phyloP scores from a whole-genome alignment of 345 rosid species.

The Salix arbutifolia region DNA sequence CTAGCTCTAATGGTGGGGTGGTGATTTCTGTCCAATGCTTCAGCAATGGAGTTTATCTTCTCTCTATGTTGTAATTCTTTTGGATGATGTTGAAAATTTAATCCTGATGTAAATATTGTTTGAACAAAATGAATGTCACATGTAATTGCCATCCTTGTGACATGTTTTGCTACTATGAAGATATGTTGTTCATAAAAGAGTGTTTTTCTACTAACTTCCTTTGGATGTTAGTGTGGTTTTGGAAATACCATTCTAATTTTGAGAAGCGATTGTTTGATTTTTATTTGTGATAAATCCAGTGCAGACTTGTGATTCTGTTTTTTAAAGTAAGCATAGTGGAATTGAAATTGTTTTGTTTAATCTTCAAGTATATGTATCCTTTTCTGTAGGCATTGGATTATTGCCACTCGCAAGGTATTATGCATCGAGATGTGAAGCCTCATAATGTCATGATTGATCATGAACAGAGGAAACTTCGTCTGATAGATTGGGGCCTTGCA shows the following conservation, averaged over 20 bases:
- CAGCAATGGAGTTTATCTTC: not conserved
- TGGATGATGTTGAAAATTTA: not conserved
- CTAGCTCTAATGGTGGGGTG: not conserved
- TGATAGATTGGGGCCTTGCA: constrained; percentile 98
- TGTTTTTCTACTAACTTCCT: not conserved
- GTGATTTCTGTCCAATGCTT: not conserved
- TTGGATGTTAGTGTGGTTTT: not conserved
- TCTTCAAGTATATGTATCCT: not conserved
- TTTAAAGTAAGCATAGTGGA: not conserved
- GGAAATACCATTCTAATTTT: not conserved
- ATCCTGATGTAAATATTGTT: not conserved
- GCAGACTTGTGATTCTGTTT: not conserved
- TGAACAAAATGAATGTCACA: not conserved
- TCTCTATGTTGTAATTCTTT: not conserved
- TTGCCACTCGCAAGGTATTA: constrained; percentile 97
- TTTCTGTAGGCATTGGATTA: constrained; percentile 78
- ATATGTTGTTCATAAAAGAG: not conserved
- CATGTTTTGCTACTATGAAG: not conserved
- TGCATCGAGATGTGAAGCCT: constrained; percentile 99
- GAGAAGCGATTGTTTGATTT: not conserved
- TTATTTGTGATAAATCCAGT: not conserved
- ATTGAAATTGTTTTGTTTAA: not conserved
- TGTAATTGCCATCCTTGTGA: not conserved
- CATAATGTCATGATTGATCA: constrained; percentile 99
- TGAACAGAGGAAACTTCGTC: constrained; percentile 85